Evolutionary conservation across 176 grass and related monocot genomes (phyloP).

Genomic region (Cenchrus purpureus): DNA sequence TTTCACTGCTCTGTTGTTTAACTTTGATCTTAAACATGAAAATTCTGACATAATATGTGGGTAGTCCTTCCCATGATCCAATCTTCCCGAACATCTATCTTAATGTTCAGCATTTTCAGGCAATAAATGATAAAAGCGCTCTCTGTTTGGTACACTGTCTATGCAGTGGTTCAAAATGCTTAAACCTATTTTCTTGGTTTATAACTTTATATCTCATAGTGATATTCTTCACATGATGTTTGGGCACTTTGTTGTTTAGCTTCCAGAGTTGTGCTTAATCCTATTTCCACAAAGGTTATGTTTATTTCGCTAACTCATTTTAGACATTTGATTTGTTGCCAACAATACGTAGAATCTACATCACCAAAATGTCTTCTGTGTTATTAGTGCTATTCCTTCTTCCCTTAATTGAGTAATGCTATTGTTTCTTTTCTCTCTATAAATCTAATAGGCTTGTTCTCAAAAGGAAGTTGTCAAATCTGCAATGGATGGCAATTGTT

Average conservation of each 20-base stretch:
- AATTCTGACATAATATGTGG: slow-evolving; percentile 8
- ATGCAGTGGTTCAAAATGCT: background rate
- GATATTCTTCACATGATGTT: slow-evolving; percentile 27
- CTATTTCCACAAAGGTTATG: slow-evolving; percentile 15
- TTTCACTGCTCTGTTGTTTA: slow-evolving; percentile 2
- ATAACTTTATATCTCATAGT: background rate
- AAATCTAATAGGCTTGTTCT: slow-evolving; percentile 73
- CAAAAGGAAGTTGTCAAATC: slow-evolving; percentile 78
- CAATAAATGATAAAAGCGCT: slow-evolving; percentile 6
- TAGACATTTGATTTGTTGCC: background rate
- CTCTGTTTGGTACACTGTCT: background rate
- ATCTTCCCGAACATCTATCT: background rate
- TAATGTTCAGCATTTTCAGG: background rate
- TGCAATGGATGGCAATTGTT: slow-evolving; percentile 94
- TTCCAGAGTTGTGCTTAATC: background rate
- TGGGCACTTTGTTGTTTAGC: background rate
- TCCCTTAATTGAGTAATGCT: slow-evolving; percentile 23
- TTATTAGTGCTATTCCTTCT: slow-evolving; percentile 23
- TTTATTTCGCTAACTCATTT: slow-evolving; percentile 2
- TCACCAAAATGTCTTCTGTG: slow-evolving; percentile 9
- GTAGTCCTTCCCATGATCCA: background rate
- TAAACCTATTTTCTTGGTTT: slow-evolving; percentile 14
- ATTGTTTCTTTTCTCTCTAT: slow-evolving; percentile 32
- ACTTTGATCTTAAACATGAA: background rate
- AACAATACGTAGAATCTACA: background rate